Evolutionary conservation across 768 basidiomycete species (phyloP), one percentile per base, ranked within the genome.

Genomic region (Termitomyces bulborhizus): DNA sequence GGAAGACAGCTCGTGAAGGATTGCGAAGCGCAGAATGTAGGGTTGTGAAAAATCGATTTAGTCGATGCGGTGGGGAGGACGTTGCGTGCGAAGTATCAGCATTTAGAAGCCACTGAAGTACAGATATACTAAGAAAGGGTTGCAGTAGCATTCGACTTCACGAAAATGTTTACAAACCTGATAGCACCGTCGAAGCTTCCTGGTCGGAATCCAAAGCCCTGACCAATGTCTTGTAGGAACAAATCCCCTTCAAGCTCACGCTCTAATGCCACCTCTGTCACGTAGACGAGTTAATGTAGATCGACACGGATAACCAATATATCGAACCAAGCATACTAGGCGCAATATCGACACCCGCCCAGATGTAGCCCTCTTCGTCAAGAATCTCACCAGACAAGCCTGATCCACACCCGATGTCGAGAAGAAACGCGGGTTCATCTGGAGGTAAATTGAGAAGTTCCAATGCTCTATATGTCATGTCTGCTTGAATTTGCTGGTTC

Each of bases 171-270:
- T 32, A 21, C 75, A 34, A 37, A 89, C 94, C 94, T 96, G 65
- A 99, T 98, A 6, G 93, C 95, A 40, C 96, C 97, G 68, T 99
- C 97, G 68, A 99, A 98, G 59, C 90, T 89, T 57, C 96, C 97
- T 54, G 97, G 91, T 40, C 97, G 82, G 70, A 97, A 99, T 6
- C 95, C 94, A 64, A 98, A 90, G 0, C 97, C 97, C 68, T 99
- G 97, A 0, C 97, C 97, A 42, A 98, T 97, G 65, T 99, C 97
- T 62, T 98, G 95, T 34, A 98, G 70, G 68, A 99, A 96, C 24
- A 99, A 73, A 69, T 99, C 97, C 3, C 97, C 97, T 60, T 95
- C 93, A 0, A 98, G 90, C 66, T 98, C 92, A 40, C 96, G 78
- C 67, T 98, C 93, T 49, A 99, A 73, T 7, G 97, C 97, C 29